These are phyloP conservation scores for Fusarium stilboides DNA, from an alignment of 2,329 filamentous ascomycete species.

Conservation along the genomic window DNA sequence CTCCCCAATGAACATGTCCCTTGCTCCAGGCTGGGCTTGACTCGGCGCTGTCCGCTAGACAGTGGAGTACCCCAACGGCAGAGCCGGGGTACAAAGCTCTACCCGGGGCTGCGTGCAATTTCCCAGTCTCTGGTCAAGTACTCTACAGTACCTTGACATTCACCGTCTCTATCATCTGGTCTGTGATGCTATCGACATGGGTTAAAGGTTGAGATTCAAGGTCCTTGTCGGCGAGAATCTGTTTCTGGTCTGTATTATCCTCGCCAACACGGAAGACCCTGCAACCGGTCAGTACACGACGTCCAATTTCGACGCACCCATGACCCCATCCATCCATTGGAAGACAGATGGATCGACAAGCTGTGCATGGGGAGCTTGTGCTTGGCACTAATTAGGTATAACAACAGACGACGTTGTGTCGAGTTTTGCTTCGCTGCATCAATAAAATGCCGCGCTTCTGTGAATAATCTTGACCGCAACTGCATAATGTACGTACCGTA, in stretches of 20 bases:
- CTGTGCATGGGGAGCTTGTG: conserved; percentile 28
- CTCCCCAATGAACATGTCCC: conserved; percentile 27
- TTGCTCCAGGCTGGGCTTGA: conserved; percentile 35
- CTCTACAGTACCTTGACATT: conserved; percentile 27
- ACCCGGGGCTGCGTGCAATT: conserved; percentile 44
- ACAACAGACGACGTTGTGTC: conserved; percentile 17
- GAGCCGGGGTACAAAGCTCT: conserved; percentile 43
- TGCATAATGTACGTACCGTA: not conserved
- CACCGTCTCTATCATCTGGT: conserved; percentile 29
- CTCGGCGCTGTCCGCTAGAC: conserved; percentile 46
- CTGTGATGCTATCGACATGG: conserved; percentile 41
- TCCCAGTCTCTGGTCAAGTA: conserved; percentile 47
- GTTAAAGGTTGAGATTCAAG: conserved; percentile 39
- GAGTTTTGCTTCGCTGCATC: conserved; percentile 28
- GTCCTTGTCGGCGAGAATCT: conserved; percentile 37
- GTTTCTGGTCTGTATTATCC: conserved; percentile 28
- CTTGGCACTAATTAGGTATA: conserved; percentile 16
- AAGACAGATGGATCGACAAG: conserved; percentile 36
- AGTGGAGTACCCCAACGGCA: conserved; percentile 45
- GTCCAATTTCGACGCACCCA: conserved; percentile 19
- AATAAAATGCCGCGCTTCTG: conserved; percentile 34
- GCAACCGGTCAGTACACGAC: conserved; percentile 28
- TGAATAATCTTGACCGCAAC: conserved; percentile 31
- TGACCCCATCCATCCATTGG: conserved; percentile 11
- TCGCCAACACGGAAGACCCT: conserved; percentile 23